phyloP scores from a whole-genome alignment of 768 basidiomycete genomes.

The Mrakia frigida region DNA sequence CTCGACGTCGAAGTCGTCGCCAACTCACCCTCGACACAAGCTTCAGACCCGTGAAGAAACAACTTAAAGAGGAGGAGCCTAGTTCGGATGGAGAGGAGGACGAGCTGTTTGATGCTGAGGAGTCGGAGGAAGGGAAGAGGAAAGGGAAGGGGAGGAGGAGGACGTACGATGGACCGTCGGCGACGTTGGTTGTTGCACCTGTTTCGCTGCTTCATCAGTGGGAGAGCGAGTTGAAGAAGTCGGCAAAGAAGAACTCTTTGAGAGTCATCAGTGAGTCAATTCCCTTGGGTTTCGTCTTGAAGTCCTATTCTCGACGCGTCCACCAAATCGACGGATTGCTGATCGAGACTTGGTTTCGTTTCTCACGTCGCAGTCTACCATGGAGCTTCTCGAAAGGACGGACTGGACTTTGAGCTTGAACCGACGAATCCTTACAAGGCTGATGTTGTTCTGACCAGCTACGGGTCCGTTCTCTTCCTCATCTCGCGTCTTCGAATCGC shows the following conservation, averaged over 20 bases:
- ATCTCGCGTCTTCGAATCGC: neutral
- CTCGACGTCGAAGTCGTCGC: conserved; percentile 47
- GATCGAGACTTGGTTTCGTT: neutral
- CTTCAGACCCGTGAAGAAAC: conserved; percentile 50
- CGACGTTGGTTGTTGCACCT: conserved; percentile 87
- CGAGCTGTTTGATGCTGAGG: conserved; percentile 4
- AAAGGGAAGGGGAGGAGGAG: neutral
- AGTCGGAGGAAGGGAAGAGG: neutral
- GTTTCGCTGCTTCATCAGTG: conserved; percentile 88
- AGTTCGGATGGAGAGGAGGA: conserved; percentile 10
- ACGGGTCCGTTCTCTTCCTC: neutral
- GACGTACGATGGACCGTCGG: conserved; percentile 41
- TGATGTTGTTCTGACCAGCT: conserved; percentile 20
- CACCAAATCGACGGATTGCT: neutral
- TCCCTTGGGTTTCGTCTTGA: neutral
- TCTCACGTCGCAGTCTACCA: conserved; percentile 22
- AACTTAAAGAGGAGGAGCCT: neutral
- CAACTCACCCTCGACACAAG: conserved; percentile 61
- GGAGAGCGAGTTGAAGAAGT: conserved; percentile 85
- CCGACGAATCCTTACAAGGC: conserved; percentile 26
- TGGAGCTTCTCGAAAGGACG: neutral
- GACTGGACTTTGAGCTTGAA: conserved; percentile 15
- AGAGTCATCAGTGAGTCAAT: conserved; percentile 49
- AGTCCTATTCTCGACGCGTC: neutral
- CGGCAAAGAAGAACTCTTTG: conserved; percentile 64